phyloP scores from a whole-genome alignment of 2,329 filamentous ascomycete species.

The Clarireedia sp. region DNA sequence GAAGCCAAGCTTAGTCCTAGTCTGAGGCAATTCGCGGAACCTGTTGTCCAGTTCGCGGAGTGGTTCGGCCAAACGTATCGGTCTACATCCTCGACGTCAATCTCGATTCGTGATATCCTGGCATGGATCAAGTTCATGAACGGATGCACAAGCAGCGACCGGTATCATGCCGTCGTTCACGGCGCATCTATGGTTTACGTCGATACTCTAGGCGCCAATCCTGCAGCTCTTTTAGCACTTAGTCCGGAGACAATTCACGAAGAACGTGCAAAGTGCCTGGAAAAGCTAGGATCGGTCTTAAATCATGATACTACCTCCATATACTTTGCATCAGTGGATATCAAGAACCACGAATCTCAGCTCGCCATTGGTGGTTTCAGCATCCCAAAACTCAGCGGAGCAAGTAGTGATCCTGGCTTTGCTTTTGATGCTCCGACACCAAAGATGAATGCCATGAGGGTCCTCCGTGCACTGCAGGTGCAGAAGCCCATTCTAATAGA shows the following conservation, averaged over 20 bases:
- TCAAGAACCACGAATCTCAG: slow-evolving; percentile 44
- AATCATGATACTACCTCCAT: slow-evolving; percentile 52
- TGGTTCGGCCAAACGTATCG: slow-evolving; percentile 88
- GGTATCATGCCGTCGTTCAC: slow-evolving; percentile 55
- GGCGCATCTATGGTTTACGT: slow-evolving; percentile 94
- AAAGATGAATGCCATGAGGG: slow-evolving; percentile 79
- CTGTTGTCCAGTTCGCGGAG: slow-evolving; percentile 78
- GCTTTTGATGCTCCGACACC: slow-evolving; percentile 88
- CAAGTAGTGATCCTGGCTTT: slow-evolving; percentile 51
- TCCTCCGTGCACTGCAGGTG: slow-evolving; percentile 81
- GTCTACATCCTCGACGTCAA: slow-evolving; percentile 62
- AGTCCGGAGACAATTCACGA: slow-evolving; percentile 60
- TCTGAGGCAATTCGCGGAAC: slow-evolving; percentile 49
- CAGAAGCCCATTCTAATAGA: slow-evolving; percentile 89
- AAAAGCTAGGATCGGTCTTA: slow-evolving; percentile 62
- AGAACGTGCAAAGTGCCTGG: slow-evolving; percentile 66
- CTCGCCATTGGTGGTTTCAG: slow-evolving; percentile 70
- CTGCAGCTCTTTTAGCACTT: slow-evolving; percentile 74
- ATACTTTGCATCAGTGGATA: slow-evolving; percentile 55
- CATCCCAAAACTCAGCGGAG: slow-evolving; percentile 45
- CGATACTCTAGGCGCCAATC: slow-evolving; percentile 90
- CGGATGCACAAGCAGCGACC: slow-evolving; percentile 35
- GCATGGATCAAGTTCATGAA: slow-evolving; percentile 94
- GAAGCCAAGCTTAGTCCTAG: slow-evolving; percentile 58
- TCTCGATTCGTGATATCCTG: slow-evolving; percentile 87